Percentiles rank a stretch among this genome's conserved stretches.
phyloP scores from a whole-genome alignment of 1,284 basidiomycete genomes.

The Singerocomus rubriflavus region DNA sequence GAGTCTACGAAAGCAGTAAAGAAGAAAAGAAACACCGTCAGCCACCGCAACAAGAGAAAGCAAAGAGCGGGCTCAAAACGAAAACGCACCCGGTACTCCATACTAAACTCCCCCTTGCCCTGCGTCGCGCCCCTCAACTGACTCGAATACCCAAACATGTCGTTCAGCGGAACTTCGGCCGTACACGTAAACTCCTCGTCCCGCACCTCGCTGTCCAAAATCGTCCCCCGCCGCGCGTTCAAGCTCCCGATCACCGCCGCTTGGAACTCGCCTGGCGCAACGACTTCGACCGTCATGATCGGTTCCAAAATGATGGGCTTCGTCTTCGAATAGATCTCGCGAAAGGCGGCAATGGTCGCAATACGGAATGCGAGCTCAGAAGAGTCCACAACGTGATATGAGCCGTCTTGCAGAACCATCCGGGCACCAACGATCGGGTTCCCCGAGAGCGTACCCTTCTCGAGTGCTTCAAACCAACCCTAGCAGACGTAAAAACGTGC shows the following conservation, averaged over 20 bases:
- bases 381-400: constrained; percentile 94
- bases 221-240: constrained; percentile 92
- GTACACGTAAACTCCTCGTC: constrained; percentile 95
- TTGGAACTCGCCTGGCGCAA: constrained; percentile 96
- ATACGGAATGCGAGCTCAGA: constrained; percentile 95
- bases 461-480: constrained; percentile 95
- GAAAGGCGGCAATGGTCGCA: constrained; percentile 89
- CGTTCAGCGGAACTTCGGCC: constrained; percentile 93
- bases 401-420: constrained; percentile 91
- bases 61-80: background rate
- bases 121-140: constrained; percentile 92
- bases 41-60: background rate
- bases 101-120: constrained; percentile 94
- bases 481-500: constrained; percentile 30
- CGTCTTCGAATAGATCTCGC: constrained; percentile 82
- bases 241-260: constrained; percentile 93
- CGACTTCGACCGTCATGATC: constrained; percentile 97
- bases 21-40: background rate
- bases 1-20: constrained; percentile 43
- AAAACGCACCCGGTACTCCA: constrained; percentile 85
- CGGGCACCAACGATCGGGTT: constrained; percentile 87
- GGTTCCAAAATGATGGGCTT: constrained; percentile 90
- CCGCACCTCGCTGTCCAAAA: constrained; percentile 93
- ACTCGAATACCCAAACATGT: constrained; percentile 98
- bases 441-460: constrained; percentile 89